Evolutionary conservation across 768 basidiomycete genomes (phyloP).

Genomic region (Phallus indusiatus): DNA sequence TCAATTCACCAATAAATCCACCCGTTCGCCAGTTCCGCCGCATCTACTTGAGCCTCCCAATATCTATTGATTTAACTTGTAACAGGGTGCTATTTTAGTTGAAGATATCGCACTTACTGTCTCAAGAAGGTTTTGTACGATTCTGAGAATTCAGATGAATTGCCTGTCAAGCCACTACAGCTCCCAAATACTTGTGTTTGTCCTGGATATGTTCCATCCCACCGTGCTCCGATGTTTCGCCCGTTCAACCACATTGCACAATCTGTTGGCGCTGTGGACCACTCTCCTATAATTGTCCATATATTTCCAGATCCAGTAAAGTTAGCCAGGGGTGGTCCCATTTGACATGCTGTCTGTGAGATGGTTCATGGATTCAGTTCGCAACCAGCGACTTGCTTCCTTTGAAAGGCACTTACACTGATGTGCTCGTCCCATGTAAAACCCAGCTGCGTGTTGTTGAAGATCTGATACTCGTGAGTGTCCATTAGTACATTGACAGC

Average conservation of each 20-base stretch:
- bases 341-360: conserved; percentile 43
- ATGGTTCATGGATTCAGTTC: conserved; percentile 11
- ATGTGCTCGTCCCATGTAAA: conserved; percentile 51
- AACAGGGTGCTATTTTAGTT: not conserved
- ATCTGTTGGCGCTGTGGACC: conserved; percentile 65
- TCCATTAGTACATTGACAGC: conserved; percentile 60
- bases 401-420: conserved; percentile 25
- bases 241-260: conserved; percentile 79
- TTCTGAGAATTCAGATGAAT: conserved; percentile 44
- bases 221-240: conserved; percentile 56
- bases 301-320: conserved; percentile 43
- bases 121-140: conserved; percentile 56
- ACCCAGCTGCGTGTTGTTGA: conserved; percentile 46
- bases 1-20: conserved; percentile 49
- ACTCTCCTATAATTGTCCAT: conserved; percentile 76
- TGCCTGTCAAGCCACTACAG: conserved; percentile 56
- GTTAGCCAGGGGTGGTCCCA: conserved; percentile 32
- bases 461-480: conserved; percentile 69
- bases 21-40: conserved; percentile 62
- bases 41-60: conserved; percentile 65
- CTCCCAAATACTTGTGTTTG: conserved; percentile 41
- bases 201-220: conserved; percentile 48
- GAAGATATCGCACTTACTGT: conserved; percentile 31
- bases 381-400: not conserved
- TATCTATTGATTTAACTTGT: not conserved